Conservation (phyloP, 2,329 filamentous ascomycete genomes). For the Aureobasidium sp. region DNA sequence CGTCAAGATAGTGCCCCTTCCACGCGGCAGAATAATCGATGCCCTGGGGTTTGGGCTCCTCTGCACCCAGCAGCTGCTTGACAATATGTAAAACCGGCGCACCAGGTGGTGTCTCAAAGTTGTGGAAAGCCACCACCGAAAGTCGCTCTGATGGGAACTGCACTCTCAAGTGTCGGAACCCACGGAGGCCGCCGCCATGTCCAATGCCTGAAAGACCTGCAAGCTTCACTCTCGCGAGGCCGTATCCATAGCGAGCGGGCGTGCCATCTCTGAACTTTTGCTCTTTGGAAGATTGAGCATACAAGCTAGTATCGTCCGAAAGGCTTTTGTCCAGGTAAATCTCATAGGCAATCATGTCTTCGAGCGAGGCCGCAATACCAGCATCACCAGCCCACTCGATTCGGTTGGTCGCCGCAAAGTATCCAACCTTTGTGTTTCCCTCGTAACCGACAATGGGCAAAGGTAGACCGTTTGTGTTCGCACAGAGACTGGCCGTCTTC, state of each 20-base stretch:
- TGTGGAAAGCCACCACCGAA: conserved; percentile 47
- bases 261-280: conserved; percentile 40
- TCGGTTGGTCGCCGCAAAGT: conserved; percentile 40
- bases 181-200: conserved; percentile 49
- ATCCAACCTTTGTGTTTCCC: conserved; percentile 43
- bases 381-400: conserved; percentile 56
- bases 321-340: conserved; percentile 41
- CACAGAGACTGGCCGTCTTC: conserved; percentile 44
- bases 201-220: conserved; percentile 35
- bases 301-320: conserved; percentile 38
- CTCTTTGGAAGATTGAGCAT: conserved; percentile 33
- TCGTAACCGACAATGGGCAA: conserved; percentile 50
- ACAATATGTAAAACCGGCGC: conserved; percentile 36
- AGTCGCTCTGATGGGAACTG: conserved; percentile 40
- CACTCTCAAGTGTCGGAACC: conserved; percentile 42
- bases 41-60: conserved; percentile 24
- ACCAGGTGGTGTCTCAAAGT: conserved; percentile 39
- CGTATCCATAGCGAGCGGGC: conserved; percentile 42
- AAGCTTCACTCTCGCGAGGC: conserved; percentile 35
- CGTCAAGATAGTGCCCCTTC: conserved; percentile 44
- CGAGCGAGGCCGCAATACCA: conserved; percentile 47
- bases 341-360: conserved; percentile 55
- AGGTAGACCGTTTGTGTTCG: conserved; percentile 43
- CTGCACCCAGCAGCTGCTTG: conserved; percentile 32
- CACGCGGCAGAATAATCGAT: conserved; percentile 30